Percentiles rank a stretch among this genome's conserved stretches.
Conservation (phyloP, 345 rosid species). For the Eucalyptus cloeziana region DNA sequence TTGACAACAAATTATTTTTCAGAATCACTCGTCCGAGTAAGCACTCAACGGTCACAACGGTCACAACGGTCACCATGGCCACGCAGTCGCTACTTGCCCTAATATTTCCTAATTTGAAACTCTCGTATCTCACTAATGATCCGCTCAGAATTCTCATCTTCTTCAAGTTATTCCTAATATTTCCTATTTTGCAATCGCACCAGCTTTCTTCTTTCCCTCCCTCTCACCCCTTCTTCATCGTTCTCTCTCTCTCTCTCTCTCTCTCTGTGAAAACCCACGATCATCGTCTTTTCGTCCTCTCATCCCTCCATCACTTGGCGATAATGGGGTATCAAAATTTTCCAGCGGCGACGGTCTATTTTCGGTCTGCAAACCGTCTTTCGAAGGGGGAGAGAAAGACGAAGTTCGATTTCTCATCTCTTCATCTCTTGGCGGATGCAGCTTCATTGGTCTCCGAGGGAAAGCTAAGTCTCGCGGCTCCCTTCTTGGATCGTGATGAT, state of each 20-base stretch:
- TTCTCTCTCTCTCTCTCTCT: too few species aligned
- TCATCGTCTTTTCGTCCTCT: neutral
- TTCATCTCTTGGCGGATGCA: neutral
- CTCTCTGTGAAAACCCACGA: too few species aligned
- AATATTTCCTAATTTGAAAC: too few species aligned
- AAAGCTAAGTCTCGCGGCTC: neutral
- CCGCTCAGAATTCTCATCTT: neutral
- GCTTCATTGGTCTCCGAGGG: neutral
- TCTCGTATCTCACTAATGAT: rapidly evolving
- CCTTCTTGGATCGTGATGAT: neutral
- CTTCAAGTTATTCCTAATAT: too few species aligned
- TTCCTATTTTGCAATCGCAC: too few species aligned
- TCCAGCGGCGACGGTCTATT: neutral
- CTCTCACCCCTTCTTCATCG: neutral
- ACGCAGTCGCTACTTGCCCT: too few species aligned
- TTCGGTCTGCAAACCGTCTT: neutral
- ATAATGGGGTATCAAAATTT: neutral
- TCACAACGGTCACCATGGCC: too few species aligned
- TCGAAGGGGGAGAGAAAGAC: neutral
- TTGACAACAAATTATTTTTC: too few species aligned
- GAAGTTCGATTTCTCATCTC: neutral
- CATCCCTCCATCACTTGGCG: neutral
- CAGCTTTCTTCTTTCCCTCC: too few species aligned
- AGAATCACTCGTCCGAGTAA: too few species aligned
- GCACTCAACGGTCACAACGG: too few species aligned